Evolutionary conservation across 2,329 filamentous ascomycete species (phyloP), one percentile per base, ranked within the genome.

Genomic region (Aspergillus fumigatus): DNA sequence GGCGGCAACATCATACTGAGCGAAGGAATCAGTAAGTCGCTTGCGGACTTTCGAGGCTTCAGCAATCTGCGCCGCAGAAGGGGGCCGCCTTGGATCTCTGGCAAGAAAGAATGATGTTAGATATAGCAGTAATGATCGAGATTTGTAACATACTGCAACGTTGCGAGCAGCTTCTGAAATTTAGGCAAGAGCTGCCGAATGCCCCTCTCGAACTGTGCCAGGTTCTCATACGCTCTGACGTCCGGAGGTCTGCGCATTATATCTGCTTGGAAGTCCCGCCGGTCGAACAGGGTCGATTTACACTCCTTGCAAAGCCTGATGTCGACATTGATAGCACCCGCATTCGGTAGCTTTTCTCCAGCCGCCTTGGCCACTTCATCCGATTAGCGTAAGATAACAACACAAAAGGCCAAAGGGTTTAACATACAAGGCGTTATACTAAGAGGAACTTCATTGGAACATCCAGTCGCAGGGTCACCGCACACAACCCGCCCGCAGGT

Each of bases 401-500:
- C 7, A 45, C 40, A n/a, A 25, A 53, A 10, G 54, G 35, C 48
- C 40, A n/a, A 25, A 53, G 11, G 55, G 35, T 14, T 35, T 23
- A 49, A 75, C 83, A 73, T 79, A 85, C 84, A 77, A 68, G 82
- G 77, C 67, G 87, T 80, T 19, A 97, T 87, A 66, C 89, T 90
- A 47, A 99, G 76, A 4, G 88, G 89, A 53, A 99, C 82, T 65
- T 96, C 90, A 8, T 80, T 85, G 0, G 94, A 99, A 73, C 94
- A 99, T 3, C 76, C 86, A 0, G 94, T 99, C 56, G 84, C 82
- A 0, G 84, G 84, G 73, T 99, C 94, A 11, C 91, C 91, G 70
- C 94, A 99, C 0, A 99, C 91, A 0, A 99, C 92, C 47, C 88
- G 85, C 3, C 94, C 94, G 67, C 94, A 99, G 74, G 96, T 88